Evolutionary conservation across 257 asterid species (phyloP).

Genomic region (Ehretia macrophylla): DNA sequence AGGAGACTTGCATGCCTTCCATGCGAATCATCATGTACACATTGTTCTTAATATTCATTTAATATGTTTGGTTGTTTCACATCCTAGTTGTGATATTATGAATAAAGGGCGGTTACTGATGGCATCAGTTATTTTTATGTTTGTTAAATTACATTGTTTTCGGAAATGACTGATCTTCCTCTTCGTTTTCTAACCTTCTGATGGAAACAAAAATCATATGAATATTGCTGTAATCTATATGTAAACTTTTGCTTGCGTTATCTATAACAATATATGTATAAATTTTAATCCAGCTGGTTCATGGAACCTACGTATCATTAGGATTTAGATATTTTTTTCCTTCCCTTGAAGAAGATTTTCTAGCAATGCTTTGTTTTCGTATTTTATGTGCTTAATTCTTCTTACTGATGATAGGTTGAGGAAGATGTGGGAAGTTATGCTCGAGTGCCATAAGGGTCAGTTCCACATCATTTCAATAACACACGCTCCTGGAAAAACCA

Average conservation of each 20-base stretch:
- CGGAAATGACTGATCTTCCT: too few species aligned
- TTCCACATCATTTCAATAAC: constrained; percentile 65
- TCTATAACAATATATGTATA: too few species aligned
- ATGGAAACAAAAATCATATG: too few species aligned
- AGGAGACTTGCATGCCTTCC: not conserved
- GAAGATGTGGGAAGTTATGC: constrained; percentile 90
- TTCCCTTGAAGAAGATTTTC: not conserved
- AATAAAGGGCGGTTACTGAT: too few species aligned
- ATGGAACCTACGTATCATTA: not conserved
- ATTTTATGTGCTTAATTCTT: not conserved
- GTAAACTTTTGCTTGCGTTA: too few species aligned
- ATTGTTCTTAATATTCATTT: not conserved
- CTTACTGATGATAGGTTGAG: constrained; percentile 45
- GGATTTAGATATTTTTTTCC: not conserved
- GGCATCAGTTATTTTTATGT: too few species aligned
- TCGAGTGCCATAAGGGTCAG: constrained; percentile 82
- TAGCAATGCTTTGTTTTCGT: not conserved
- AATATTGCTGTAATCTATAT: too few species aligned
- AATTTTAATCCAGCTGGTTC: too few species aligned
- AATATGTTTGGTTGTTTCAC: not conserved
- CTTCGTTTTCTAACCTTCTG: too few species aligned
- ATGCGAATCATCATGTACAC: not conserved
- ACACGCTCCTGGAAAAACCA: constrained; percentile 47
- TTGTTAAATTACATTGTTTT: too few species aligned
- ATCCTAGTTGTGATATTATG: not conserved